Evolutionary conservation across 2,329 filamentous ascomycete genomes (phyloP).

Genomic region (Colletotrichum gigasporum): DNA sequence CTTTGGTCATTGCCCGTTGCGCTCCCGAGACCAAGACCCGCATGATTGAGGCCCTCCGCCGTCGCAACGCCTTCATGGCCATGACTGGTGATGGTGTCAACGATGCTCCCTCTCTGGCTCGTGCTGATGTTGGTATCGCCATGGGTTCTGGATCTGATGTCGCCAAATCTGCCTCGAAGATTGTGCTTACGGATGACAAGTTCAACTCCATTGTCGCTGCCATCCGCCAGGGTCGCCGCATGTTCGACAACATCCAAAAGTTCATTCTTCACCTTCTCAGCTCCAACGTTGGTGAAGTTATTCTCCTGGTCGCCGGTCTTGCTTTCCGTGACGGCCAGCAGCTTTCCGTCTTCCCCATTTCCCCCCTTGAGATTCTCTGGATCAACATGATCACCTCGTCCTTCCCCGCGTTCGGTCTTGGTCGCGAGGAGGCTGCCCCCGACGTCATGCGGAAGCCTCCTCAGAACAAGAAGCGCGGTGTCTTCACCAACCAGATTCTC

Average conservation of each 20-base stretch:
- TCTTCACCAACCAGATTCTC: constrained; percentile 82
- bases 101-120: constrained; percentile 82
- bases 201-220: constrained; percentile 87
- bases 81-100: constrained; percentile 94
- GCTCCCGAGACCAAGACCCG: constrained; percentile 87
- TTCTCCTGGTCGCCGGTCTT: constrained; percentile 82
- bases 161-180: constrained; percentile 82
- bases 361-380: constrained; percentile 89
- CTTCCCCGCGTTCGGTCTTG: constrained; percentile 87
- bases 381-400: constrained; percentile 94
- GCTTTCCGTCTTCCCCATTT: constrained; percentile 85
- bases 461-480: constrained; percentile 72
- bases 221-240: constrained; percentile 83
- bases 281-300: constrained; percentile 86
- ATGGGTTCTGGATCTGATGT: constrained; percentile 92
- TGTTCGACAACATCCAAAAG: constrained; percentile 91
- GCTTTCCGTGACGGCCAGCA: constrained; percentile 78
- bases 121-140: constrained; percentile 86
- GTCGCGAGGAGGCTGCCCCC: constrained; percentile 77
- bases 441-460: constrained; percentile 86
- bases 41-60: constrained; percentile 89
- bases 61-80: constrained; percentile 78
- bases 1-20: constrained; percentile 84
- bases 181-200: constrained; percentile 88
- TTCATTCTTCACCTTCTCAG: constrained; percentile 83